A percentile compares a stretch with the other conserved stretches of the same genome.
phyloP scores from a whole-genome alignment of 2,329 filamentous ascomycete genomes.

The Penicillium thymicola region DNA sequence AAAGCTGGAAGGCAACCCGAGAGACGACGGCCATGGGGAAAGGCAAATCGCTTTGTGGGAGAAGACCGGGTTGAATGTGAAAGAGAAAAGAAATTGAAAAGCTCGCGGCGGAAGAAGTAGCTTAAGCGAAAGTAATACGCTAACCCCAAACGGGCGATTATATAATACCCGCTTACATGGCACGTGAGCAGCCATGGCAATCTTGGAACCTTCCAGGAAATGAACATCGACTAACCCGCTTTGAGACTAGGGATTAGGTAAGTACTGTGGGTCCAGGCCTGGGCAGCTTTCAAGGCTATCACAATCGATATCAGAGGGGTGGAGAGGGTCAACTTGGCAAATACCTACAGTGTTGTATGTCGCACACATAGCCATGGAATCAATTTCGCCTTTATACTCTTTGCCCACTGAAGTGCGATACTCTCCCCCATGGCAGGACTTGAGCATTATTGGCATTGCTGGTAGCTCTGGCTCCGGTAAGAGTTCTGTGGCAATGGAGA shows the following conservation, averaged over 20 bases:
- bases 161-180: background rate
- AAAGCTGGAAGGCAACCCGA: constrained; percentile 32
- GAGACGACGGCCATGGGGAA: constrained; percentile 35
- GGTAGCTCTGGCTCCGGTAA: constrained; percentile 95
- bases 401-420: constrained; percentile 62
- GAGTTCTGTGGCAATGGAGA: constrained; percentile 87
- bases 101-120: constrained; percentile 13
- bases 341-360: constrained; percentile 1
- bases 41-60: constrained; percentile 23
- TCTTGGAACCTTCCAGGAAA: background rate
- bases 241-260: constrained; percentile 1
- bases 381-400: constrained; percentile 38
- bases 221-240: background rate
- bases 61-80: constrained; percentile 13
- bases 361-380: constrained; percentile 31
- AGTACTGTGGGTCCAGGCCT: background rate
- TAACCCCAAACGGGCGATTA: constrained; percentile 22
- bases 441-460: constrained; percentile 94
- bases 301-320: constrained; percentile 3
- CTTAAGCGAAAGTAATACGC: constrained; percentile 24
- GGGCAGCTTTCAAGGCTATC: background rate
- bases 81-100: constrained; percentile 24
- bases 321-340: background rate
- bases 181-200: background rate
- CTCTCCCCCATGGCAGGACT: constrained; percentile 90